Evolutionary conservation across 2,329 filamentous ascomycete species (phyloP).

Genomic region (Aspergillus pseudonomiae): DNA sequence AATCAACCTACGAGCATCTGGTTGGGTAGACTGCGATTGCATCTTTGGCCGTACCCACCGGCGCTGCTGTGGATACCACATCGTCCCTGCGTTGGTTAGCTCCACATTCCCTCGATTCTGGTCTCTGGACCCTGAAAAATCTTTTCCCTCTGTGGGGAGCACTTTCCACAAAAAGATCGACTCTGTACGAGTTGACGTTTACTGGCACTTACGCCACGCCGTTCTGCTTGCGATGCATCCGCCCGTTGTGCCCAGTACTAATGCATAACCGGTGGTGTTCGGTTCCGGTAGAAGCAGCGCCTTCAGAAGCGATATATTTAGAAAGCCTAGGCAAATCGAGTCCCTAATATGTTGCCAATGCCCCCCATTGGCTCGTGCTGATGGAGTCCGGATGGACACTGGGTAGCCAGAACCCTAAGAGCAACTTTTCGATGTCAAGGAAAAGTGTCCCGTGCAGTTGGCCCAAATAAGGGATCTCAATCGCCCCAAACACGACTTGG

Average conservation of each 20-base stretch:
- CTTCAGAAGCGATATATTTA: too few species aligned
- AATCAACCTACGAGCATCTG: neutral
- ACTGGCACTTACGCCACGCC: neutral
- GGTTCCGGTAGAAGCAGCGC: too few species aligned
- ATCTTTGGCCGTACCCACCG: neutral
- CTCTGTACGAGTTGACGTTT: neutral
- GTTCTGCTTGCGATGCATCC: too few species aligned
- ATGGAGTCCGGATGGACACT: too few species aligned
- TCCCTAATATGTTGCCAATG: too few species aligned
- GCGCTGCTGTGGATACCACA: neutral
- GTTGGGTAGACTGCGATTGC: neutral
- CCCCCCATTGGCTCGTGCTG: too few species aligned
- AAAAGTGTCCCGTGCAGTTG: neutral
- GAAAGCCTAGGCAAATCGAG: too few species aligned
- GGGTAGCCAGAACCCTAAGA: too few species aligned
- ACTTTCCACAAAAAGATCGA: neutral
- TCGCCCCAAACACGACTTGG: neutral
- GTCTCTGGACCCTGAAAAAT: neutral
- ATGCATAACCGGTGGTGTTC: too few species aligned
- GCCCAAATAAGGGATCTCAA: neutral
- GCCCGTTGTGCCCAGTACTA: too few species aligned
- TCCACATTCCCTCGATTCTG: neutral
- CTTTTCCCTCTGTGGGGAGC: neutral
- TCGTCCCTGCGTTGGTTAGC: neutral
- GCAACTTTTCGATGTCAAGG: neutral